Percentiles rank a stretch among this genome's conserved stretches.
Conservation (phyloP, 2,329 filamentous ascomycete species). For the Colletotrichum orbiculare region DNA sequence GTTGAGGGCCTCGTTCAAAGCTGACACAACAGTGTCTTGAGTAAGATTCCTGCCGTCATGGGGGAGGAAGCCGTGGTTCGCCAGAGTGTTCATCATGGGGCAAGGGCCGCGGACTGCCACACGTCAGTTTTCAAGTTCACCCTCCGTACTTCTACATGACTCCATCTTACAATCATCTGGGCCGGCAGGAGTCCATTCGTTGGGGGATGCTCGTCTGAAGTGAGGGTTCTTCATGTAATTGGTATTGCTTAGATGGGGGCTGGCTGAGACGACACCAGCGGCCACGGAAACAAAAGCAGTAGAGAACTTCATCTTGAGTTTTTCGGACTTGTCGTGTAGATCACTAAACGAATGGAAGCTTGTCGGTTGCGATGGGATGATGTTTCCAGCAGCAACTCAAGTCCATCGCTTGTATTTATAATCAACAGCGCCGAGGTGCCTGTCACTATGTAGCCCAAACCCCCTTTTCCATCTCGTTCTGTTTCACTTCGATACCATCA, state of each 20-base stretch:
- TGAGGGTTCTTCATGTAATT: slow-evolving; percentile 16
- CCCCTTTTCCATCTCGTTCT: not conserved
- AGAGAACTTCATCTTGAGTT: slow-evolving; percentile 19
- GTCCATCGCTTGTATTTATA: slow-evolving; percentile 16
- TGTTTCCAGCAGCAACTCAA: not conserved
- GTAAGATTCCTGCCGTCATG: slow-evolving; percentile 57
- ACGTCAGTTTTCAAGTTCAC: not conserved
- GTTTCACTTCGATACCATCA: slow-evolving; percentile 11
- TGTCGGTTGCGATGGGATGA: not conserved
- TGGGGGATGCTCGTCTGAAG: not conserved
- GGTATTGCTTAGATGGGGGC: slow-evolving; percentile 7
- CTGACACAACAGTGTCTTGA: slow-evolving; percentile 49
- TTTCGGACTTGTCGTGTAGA: not conserved
- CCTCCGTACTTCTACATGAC: rapidly evolving
- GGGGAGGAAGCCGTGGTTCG: slow-evolving; percentile 61
- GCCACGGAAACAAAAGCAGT: not conserved
- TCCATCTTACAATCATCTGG: slow-evolving; percentile 21
- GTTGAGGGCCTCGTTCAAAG: slow-evolving; percentile 53
- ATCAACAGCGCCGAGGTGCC: slow-evolving; percentile 5
- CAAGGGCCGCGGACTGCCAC: slow-evolving; percentile 54
- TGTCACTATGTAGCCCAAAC: not conserved
- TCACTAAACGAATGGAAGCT: slow-evolving; percentile 13
- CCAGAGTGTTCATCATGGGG: slow-evolving; percentile 63
- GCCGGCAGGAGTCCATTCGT: slow-evolving; percentile 15
- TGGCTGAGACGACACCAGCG: slow-evolving; percentile 1